A percentile compares a stretch with the other conserved stretches of the same genome.
phyloP scores from a whole-genome alignment of 2,329 filamentous ascomycete genomes.

The Arthrobotrys iridis region DNA sequence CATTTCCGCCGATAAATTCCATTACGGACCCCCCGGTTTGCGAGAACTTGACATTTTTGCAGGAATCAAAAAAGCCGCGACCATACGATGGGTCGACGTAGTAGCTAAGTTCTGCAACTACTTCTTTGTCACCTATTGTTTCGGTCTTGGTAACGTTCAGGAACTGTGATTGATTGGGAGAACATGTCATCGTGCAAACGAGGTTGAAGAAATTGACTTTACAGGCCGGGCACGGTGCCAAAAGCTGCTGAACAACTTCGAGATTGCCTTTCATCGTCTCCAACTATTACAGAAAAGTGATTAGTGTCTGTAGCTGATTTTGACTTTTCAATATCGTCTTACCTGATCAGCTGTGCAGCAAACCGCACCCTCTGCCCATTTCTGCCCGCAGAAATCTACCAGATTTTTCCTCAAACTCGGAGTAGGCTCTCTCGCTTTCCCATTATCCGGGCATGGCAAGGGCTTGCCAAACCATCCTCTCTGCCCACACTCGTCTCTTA shows the following conservation, averaged over 20 bases:
- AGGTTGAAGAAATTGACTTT: conserved; percentile 98
- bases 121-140: conserved; percentile 66
- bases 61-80: conserved; percentile 90
- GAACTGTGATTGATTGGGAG: conserved; percentile 93
- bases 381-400: conserved; percentile 82
- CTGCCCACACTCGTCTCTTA: conserved; percentile 76
- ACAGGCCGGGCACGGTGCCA: conserved; percentile 94
- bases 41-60: conserved; percentile 98
- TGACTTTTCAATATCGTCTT: conserved; percentile 53
- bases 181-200: conserved; percentile 98
- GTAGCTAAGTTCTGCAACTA: conserved; percentile 92
- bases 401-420: conserved; percentile 78
- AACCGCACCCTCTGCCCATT: conserved; percentile 84
- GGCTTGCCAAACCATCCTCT: conserved; percentile 89
- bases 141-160: conserved; percentile 86
- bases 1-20: conserved; percentile 93
- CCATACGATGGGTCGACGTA: conserved; percentile 86
- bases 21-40: conserved; percentile 93
- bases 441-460: conserved; percentile 93
- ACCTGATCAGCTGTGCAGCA: conserved; percentile 87
- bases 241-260: conserved; percentile 84
- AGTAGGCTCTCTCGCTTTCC: conserved; percentile 77
- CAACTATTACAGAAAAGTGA: conserved; percentile 67
- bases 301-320: conserved; percentile 17
- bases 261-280: conserved; percentile 83